phyloP scores from a whole-genome alignment of 768 basidiomycete species.

The Tulasnella sp. region DNA sequence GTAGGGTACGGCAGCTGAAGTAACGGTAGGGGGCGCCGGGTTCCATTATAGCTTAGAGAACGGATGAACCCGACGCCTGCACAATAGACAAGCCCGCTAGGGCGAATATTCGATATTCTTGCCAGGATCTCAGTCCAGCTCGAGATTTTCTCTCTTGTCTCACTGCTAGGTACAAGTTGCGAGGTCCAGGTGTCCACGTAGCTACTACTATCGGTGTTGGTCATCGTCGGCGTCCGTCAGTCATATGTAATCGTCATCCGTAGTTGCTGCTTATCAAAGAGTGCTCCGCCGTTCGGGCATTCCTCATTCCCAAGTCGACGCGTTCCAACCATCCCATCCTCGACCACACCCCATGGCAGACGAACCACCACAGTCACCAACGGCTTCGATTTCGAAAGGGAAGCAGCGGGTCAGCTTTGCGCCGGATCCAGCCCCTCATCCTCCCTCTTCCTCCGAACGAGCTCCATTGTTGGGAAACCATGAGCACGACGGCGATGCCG shows the following conservation, averaged over 20 bases:
- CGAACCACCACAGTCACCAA: not conserved
- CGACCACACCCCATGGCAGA: constrained; percentile 19
- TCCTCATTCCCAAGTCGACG: not conserved
- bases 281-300: not conserved
- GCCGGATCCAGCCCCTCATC: not conserved
- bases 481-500: not conserved
- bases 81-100: not conserved
- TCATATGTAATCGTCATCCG: not conserved
- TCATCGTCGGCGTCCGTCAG: not conserved
- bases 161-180: not conserved
- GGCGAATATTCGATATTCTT: not conserved
- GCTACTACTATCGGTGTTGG: not conserved
- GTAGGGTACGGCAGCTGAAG: not conserved
- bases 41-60: not conserved
- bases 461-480: constrained; percentile 20
- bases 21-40: not conserved
- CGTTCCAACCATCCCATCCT: constrained; percentile 10
- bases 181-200: not conserved
- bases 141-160: not conserved
- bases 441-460: constrained; percentile 6
- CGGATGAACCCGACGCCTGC: not conserved
- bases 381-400: not conserved
- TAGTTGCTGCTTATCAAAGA: not conserved
- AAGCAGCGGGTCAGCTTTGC: constrained; percentile 27
- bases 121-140: not conserved